Base-by-base conservation (phyloP, 2,329 filamentous ascomycete species). In the Colletotrichum sp. region DNA sequence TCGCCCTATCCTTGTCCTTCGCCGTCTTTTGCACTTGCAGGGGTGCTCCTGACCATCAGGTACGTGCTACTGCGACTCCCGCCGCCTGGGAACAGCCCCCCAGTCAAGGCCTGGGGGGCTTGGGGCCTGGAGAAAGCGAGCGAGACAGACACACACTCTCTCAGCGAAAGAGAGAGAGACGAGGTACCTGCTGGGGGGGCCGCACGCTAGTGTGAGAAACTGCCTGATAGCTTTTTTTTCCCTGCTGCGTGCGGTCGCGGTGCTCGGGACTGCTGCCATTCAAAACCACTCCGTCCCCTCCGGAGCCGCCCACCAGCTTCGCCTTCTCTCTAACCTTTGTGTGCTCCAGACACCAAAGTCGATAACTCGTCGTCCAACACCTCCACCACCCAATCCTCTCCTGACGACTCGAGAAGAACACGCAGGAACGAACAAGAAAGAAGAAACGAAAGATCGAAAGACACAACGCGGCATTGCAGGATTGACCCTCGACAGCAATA, bases 201-300 rank as follows among this genome's bases (percentile, higher is more conserved):
- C 43, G 55, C 48, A 73, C 55, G 39, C 39, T 48, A 48, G 39
- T 48, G 39, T 55, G 60, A 55, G 25, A 66, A 66, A 71, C 61
- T 71, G 73, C 55, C 55, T 64, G 70, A 66, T 75, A 73, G 69
- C 73, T 72, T 75, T 73, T 73, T 75, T 65, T 43, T 52, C 43
- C 27, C 22, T 75, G 64, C 73, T 75, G 73, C 39, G 64, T 68
- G 70, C 73, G 64, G 73, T 61, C 68, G 70, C 74, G 32, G 64
- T 64, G 74, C 74, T 74, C 58, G 65, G 36, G 39, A 60, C 58
- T 60, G 32, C 67, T 52, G 71, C 72, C 72, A 75, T 77, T 77
- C 75, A 77, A 77, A 77, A 75, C 72, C 68, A 77, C 75, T 75
- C 72, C 75, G 64, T 77, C 64, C 72, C 75, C 75, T 77, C 75